Evolutionary conservation across 106 monocot species (phyloP).

Genomic region (Agapanthus africanus): DNA sequence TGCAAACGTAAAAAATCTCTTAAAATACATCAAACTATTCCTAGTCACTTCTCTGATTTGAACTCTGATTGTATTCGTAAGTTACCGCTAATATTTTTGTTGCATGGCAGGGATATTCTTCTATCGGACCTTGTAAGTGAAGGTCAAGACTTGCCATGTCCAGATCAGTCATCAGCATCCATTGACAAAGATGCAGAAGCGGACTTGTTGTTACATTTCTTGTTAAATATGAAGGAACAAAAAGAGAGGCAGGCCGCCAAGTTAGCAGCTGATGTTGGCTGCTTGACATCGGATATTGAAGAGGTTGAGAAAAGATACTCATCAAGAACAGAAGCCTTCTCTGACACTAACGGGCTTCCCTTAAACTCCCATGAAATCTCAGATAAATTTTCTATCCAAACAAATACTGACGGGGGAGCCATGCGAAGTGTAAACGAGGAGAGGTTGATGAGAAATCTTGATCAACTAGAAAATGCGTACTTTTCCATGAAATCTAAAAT

Average conservation of each 20-base stretch:
- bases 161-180: conserved; percentile 25
- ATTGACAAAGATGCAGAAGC: conserved; percentile 56
- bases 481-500: conserved; percentile 72
- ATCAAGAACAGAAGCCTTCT: conserved; percentile 19
- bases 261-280: conserved; percentile 41
- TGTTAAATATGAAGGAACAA: conserved; percentile 53
- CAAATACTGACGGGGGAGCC: conserved; percentile 3
- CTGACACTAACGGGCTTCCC: conserved; percentile 5
- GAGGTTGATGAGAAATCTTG: conserved; percentile 56
- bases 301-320: conserved; percentile 58
- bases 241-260: conserved; percentile 62
- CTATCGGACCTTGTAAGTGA: conserved; percentile 43
- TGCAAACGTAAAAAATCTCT: too few relatives aligned
- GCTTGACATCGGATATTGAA: conserved; percentile 52
- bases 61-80: background rate
- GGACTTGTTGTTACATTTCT: conserved; percentile 70
- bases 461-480: conserved; percentile 79
- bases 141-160: conserved; percentile 20
- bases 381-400: conserved; percentile 3
- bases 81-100: conserved; percentile 5
- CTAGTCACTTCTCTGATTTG: background rate
- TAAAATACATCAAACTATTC: background rate
- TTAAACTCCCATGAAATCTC: conserved; percentile 15
- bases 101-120: conserved; percentile 65
- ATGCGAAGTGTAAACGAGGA: conserved; percentile 34